phyloP scores from a whole-genome alignment of 2,329 filamentous ascomycete species.

The Colletotrichum caudatum region DNA sequence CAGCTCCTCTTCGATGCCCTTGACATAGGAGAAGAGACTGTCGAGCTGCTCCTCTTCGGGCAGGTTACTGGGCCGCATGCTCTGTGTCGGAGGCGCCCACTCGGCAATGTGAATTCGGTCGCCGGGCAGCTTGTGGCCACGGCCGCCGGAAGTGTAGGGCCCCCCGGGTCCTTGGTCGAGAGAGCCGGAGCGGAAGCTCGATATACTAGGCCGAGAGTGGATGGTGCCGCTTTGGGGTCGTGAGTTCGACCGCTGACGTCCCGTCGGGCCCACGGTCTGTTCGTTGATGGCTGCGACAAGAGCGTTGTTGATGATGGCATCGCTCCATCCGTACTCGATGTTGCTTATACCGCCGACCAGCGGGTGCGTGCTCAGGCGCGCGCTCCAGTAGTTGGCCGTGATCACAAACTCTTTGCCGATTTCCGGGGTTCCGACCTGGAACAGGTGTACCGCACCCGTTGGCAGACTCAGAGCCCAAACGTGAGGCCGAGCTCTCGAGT shows the following conservation, averaged over 20 bases:
- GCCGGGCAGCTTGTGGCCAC: constrained; percentile 75
- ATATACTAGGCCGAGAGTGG: constrained; percentile 56
- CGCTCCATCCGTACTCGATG: constrained; percentile 97
- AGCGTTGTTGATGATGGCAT: constrained; percentile 77
- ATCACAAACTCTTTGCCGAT: constrained; percentile 95
- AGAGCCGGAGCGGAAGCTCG: constrained; percentile 67
- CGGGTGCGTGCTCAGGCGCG: constrained; percentile 92
- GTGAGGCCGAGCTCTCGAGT: constrained; percentile 88
- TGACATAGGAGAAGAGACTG: constrained; percentile 81
- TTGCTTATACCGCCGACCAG: constrained; percentile 94
- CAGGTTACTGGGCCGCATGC: constrained; percentile 85
- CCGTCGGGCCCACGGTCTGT: constrained; percentile 49
- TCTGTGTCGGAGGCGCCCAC: constrained; percentile 90
- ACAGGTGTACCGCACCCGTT: constrained; percentile 95
- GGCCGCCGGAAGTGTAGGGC: constrained; percentile 53
- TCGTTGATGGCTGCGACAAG: constrained; percentile 67
- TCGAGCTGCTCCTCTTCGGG: constrained; percentile 84
- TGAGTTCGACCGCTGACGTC: constrained; percentile 48
- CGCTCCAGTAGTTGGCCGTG: constrained; percentile 98
- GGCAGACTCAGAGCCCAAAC: constrained; percentile 95
- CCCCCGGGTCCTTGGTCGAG: constrained; percentile 66
- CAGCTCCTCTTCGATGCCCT: constrained; percentile 86
- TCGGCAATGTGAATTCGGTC: constrained; percentile 87
- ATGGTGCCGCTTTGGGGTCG: constrained; percentile 65
- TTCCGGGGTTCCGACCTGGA: constrained; percentile 95